Conservation (phyloP, 345 rosid species). For the Dipteronia dyeriana region DNA sequence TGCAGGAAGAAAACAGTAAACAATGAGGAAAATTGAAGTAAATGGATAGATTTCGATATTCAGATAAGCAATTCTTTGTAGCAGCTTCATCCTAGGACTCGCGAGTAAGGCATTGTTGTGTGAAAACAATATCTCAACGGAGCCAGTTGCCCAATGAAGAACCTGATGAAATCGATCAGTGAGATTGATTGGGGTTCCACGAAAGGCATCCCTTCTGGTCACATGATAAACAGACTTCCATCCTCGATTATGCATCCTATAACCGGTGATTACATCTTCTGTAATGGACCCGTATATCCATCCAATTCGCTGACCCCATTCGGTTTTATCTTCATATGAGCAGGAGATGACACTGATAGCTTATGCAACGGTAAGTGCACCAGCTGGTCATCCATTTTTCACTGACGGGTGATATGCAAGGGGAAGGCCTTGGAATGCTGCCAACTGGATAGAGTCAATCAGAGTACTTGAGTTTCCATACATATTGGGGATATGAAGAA, state of each 20-base stretch:
- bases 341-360: conserved; percentile 35
- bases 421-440: conserved; percentile 32
- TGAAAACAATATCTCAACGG: conserved; percentile 35
- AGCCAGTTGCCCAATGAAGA: conserved; percentile 37
- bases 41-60: conserved; percentile 33
- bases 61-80: conserved; percentile 36
- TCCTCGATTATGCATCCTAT: conserved; percentile 39
- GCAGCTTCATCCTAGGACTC: conserved; percentile 28
- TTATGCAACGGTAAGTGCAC: conserved; percentile 32
- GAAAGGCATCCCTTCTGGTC: conserved; percentile 32
- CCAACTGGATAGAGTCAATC: conserved; percentile 20
- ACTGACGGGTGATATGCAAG: conserved; percentile 33
- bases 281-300: conserved; percentile 35
- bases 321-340: conserved; percentile 34
- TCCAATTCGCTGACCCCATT: conserved; percentile 29
- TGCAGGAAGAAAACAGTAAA: conserved; percentile 36
- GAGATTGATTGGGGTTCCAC: conserved; percentile 30
- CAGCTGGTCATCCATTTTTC: conserved; percentile 31
- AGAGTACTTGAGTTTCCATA: conserved; percentile 34
- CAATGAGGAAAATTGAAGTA: conserved; percentile 34
- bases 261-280: conserved; percentile 30
- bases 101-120: conserved; percentile 33
- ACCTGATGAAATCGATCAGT: conserved; percentile 36
- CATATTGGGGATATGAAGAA: conserved; percentile 19
- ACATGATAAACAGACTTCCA: conserved; percentile 33